These are phyloP conservation scores for Sclerotiophoma versabilis DNA, from an alignment of 2,329 filamentous ascomycete species.

Conservation along the genomic window DNA sequence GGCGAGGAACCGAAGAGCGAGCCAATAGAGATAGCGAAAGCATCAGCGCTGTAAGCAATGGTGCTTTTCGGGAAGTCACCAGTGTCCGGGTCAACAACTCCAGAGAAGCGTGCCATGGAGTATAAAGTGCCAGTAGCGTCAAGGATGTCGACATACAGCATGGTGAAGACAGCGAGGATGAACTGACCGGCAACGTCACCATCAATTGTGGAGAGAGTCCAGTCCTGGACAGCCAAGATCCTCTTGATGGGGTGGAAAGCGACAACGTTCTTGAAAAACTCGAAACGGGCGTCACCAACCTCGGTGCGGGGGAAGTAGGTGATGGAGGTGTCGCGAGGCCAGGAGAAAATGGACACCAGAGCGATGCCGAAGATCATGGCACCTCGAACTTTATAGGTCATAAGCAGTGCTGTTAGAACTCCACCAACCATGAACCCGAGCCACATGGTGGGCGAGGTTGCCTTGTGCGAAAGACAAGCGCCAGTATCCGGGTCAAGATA, in stretches of 20 bases:
- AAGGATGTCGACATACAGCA: constrained; percentile 88
- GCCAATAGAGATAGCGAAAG: constrained; percentile 80
- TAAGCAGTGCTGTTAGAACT: constrained; percentile 77
- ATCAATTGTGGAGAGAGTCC: constrained; percentile 63
- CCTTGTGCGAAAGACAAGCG: constrained; percentile 72
- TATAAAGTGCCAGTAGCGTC: constrained; percentile 84
- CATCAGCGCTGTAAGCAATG: constrained; percentile 83
- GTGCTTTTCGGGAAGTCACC: constrained; percentile 90
- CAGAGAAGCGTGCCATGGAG: constrained; percentile 85
- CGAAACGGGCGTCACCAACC: constrained; percentile 72
- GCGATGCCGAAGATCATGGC: constrained; percentile 84
- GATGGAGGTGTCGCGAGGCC: constrained; percentile 77
- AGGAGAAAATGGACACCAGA: constrained; percentile 85
- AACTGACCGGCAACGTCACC: constrained; percentile 74
- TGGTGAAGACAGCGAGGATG: constrained; percentile 82
- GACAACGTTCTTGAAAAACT: constrained; percentile 89
- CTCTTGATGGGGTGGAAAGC: constrained; percentile 79
- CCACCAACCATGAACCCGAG: constrained; percentile 87
- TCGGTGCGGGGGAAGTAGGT: constrained; percentile 80
- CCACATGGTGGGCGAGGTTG: constrained; percentile 85
- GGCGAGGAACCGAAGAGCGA: constrained; percentile 79
- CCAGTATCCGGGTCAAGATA: constrained; percentile 51
- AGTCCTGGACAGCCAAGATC: constrained; percentile 75
- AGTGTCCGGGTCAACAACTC: constrained; percentile 79
- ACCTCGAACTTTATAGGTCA: constrained; percentile 86